Evolutionary conservation across 192 early-diverging fungal genomes (phyloP).

Genomic region (Coemansia sp.): DNA sequence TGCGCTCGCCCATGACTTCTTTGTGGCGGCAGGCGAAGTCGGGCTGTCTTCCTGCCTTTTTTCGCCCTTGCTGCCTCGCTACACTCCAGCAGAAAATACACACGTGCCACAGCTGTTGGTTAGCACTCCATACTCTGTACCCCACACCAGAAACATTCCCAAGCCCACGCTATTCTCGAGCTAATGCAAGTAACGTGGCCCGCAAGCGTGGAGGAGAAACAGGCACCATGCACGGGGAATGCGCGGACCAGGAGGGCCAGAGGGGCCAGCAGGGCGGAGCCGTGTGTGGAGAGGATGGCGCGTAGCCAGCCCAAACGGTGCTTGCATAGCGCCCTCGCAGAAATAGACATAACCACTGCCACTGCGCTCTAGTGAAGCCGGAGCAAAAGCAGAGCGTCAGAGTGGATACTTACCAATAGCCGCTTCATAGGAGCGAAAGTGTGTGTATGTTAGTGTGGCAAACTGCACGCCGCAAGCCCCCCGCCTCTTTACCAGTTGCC

Average conservation of each 20-base stretch:
- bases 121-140: neutral
- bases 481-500: neutral
- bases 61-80: conserved; percentile 36
- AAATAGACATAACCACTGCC: neutral
- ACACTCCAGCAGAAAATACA: conserved; percentile 10
- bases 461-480: neutral
- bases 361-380: neutral
- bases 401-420: conserved; percentile 15
- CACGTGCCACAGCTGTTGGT: neutral
- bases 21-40: conserved; percentile 12
- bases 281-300: neutral
- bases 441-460: neutral
- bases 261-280: neutral
- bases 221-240: neutral
- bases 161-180: neutral
- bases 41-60: conserved; percentile 28
- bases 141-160: conserved; percentile 6
- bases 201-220: neutral
- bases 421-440: conserved; percentile 12
- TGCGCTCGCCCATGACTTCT: conserved; percentile 31
- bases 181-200: conserved; percentile 1
- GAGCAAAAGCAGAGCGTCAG: neutral
- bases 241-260: conserved; percentile 4
- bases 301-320: neutral
- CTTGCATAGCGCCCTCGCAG: neutral